Evolutionary conservation across 2,329 filamentous ascomycete genomes (phyloP), one percentile per base, ranked within the genome.

Genomic region (Saccharata proteae): DNA sequence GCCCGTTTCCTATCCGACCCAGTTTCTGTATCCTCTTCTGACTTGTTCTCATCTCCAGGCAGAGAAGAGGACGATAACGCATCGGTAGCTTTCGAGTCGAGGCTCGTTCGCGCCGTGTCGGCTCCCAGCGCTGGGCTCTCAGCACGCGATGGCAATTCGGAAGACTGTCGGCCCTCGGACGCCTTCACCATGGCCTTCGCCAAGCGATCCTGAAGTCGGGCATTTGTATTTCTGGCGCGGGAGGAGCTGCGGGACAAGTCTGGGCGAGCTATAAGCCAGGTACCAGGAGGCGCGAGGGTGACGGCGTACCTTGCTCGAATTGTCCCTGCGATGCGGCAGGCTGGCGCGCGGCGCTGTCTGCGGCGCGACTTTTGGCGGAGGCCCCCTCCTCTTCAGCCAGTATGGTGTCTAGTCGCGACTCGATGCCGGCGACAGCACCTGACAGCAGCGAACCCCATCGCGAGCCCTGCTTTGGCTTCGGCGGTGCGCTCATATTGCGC

Each of bases 371-470:
- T 38, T 53, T 58, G 30, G 58, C 62, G 30, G 58, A 56, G 18
- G 56, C 54, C 28, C 72, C 71, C 25, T 78, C 74, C 34, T 82
- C 76, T 43, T 94, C 86, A 32, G 84, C 76, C 38, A 98, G 69
- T 36, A 98, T 93, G 29, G 74, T 86, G 55, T 98, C 90, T 37
- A 98, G 71, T 25, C 82, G 77, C 37, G 86, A 92, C 61, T 98
- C 90, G 36, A 98, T 80, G 38, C 86, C 86, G 33, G 86, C 85
- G 38, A 96, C 84, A 40, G 88, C 86, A 57, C 88, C 83, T 42
- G 85, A 81, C 38, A 94, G 69, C 51, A 93, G 79, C 18, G 53
- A 57, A 34, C 58, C 57, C 58, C 58, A 61, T 42, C 56, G 36
- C 31, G 36, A 33, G 39, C 39, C 27, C 47, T 49, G 40, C 44